Evolutionary conservation across 2,329 filamentous ascomycete genomes (phyloP).

Genomic region (Plectosphaerella plurivora): DNA sequence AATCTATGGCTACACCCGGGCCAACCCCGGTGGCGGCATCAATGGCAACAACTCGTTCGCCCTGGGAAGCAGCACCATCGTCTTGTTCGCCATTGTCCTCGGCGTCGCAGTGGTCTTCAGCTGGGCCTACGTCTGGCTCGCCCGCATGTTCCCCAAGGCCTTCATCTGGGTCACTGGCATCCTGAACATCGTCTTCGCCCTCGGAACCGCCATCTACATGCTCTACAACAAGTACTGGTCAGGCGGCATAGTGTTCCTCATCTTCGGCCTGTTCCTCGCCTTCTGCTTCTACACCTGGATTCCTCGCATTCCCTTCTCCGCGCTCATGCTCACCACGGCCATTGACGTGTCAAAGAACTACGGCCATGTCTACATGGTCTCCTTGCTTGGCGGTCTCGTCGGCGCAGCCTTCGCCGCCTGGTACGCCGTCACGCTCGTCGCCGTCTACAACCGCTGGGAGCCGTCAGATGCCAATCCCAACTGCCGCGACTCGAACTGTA

Average conservation of each 20-base stretch:
- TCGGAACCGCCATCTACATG: slow-evolving; percentile 87
- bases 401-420: slow-evolving; percentile 76
- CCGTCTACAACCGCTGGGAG: slow-evolving; percentile 80
- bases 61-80: slow-evolving; percentile 78
- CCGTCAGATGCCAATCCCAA: slow-evolving; percentile 51
- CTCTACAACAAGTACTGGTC: slow-evolving; percentile 72
- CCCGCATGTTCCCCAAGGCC: slow-evolving; percentile 76
- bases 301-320: slow-evolving; percentile 82
- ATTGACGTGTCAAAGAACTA: slow-evolving; percentile 81
- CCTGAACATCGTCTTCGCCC: slow-evolving; percentile 75
- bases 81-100: slow-evolving; percentile 78
- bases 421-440: slow-evolving; percentile 81
- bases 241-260: slow-evolving; percentile 80
- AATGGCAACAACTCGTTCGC: slow-evolving; percentile 63
- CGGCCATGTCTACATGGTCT: slow-evolving; percentile 84
- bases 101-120: slow-evolving; percentile 70
- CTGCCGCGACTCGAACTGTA: slow-evolving; percentile 60
- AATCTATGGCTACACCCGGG: slow-evolving; percentile 70
- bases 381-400: slow-evolving; percentile 73
- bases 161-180: slow-evolving; percentile 94
- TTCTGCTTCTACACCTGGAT: slow-evolving; percentile 89
- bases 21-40: slow-evolving; percentile 66
- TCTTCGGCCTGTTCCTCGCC: slow-evolving; percentile 76
- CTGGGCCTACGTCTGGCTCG: slow-evolving; percentile 70
- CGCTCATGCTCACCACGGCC: slow-evolving; percentile 80